These are phyloP conservation scores for Plasmodium vivax DNA, from an alignment of 169 alveolate species.

Conservation along the genomic window DNA sequence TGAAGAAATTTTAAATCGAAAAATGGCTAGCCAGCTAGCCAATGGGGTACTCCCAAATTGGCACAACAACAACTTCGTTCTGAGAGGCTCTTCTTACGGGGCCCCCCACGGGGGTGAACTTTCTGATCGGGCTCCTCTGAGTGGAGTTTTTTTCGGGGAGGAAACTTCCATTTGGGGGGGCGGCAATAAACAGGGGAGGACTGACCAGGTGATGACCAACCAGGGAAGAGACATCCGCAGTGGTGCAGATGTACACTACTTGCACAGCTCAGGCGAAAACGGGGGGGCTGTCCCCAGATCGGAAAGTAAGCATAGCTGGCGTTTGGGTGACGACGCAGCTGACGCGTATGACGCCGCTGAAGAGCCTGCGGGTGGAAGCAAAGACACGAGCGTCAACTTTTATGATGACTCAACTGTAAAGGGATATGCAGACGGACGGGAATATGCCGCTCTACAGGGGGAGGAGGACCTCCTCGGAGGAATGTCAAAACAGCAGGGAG, in stretches of 20 bases:
- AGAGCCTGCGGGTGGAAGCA: not conserved
- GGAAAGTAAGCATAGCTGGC: not conserved
- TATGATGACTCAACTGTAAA: not conserved
- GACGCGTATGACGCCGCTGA: not conserved
- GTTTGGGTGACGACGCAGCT: not conserved
- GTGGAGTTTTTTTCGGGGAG: not conserved
- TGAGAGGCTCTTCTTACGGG: not conserved
- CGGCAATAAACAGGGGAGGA: not conserved
- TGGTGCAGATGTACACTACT: not conserved
- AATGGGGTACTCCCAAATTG: not conserved
- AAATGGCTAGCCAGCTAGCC: not conserved
- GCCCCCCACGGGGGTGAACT: not conserved
- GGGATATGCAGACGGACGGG: not conserved
- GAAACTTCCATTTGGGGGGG: not conserved
- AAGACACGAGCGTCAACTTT: not conserved
- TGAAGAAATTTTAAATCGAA: not conserved
- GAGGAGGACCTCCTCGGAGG: not conserved
- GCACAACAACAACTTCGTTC: not conserved
- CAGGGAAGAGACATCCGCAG: not conserved
- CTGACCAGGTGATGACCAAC: not conserved
- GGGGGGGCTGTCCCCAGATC: not conserved
- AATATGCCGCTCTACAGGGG: not conserved
- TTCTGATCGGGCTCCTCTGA: not conserved
- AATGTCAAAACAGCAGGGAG: not conserved
- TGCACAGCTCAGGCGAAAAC: not conserved